These are phyloP conservation scores for Hypomyces perniciosus DNA, from an alignment of 2,329 filamentous ascomycete genomes.

Conservation along the genomic window DNA sequence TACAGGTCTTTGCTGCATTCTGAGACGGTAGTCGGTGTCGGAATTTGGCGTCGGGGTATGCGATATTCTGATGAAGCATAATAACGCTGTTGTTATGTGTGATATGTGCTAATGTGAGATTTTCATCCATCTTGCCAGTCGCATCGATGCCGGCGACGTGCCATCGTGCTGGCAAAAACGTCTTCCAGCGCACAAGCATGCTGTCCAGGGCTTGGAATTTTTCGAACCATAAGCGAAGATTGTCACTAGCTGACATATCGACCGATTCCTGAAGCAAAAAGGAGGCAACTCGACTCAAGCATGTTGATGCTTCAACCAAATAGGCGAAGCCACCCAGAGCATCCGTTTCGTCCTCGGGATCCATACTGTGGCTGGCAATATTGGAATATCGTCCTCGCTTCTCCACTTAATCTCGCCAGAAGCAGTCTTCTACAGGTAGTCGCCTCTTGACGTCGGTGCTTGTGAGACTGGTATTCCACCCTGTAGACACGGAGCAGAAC, in stretches of 20 bases:
- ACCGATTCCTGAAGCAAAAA: constrained; percentile 38
- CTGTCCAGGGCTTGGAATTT: constrained; percentile 41
- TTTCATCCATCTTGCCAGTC: constrained; percentile 37
- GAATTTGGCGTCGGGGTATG: constrained; percentile 14
- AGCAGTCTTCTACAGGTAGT: constrained; percentile 22
- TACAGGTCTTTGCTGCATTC: constrained; percentile 10
- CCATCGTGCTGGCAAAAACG: constrained; percentile 39
- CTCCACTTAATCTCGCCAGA: constrained; percentile 28
- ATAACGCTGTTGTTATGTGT: constrained; percentile 21
- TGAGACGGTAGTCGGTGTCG: constrained; percentile 9
- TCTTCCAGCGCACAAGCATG: constrained; percentile 39
- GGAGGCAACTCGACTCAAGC: constrained; percentile 34
- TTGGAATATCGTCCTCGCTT: constrained; percentile 20
- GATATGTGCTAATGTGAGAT: constrained; percentile 24
- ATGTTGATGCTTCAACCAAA: constrained; percentile 39
- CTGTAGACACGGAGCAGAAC: constrained; percentile 1
- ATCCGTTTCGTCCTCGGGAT: constrained; percentile 6
- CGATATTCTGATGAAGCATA: constrained; percentile 19
- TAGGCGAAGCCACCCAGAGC: constrained; percentile 36
- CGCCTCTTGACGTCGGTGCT: not conserved
- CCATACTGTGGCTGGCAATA: constrained; percentile 13
- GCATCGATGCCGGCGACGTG: constrained; percentile 31
- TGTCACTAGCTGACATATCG: constrained; percentile 29
- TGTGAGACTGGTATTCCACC: constrained; percentile 15
- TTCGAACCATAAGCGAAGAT: constrained; percentile 36